Base-by-base conservation (phyloP, 1,284 basidiomycete species). In the Boletus albobrunnescens region DNA sequence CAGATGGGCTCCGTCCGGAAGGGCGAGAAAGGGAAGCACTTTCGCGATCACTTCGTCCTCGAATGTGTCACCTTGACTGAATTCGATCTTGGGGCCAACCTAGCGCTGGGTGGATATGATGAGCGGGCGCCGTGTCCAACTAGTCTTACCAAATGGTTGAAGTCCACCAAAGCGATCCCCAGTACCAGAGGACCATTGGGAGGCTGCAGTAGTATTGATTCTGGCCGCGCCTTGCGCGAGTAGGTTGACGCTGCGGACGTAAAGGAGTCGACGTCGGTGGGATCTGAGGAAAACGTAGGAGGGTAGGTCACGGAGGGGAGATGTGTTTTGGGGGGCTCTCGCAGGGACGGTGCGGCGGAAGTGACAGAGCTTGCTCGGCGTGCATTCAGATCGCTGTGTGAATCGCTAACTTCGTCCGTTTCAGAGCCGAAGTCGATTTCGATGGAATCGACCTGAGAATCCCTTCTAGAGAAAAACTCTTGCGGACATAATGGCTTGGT, bases 1-100 rank as follows among this genome's bases (percentile, higher is more conserved):
- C 55, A 98, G 69, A 69, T 99, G 95, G 12, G 94, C 94, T 23
- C 95, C 95, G 60, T 99, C 96, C 0, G 95, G 95, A 17, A 99
- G 77, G 0, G 95, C 96, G n/a, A 99, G 77, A 71, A 99, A 99
- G 0, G 95, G 95, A 16, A 99, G 73, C 35, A 93, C 83, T 60
- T 86, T 85, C 31, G 76, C 72, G 38, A 95, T 76, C 58, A 90
- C 88, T 52, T 91, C 86, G 60, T 95, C 84, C 27, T 88, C 79
- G 51, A 86, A 82, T 35, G 94, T 76, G 2, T 78, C 76, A 4
- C 84, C 82, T 55, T 76, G 70, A 46, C 76, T 72, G 65, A 87
- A 96, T 66, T 97, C 93, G 52, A 96, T 88, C 42, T 82, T 85
- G 10, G 94, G 94, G 1, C 94, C 94, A 45, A 95, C 85, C 90